Evolutionary conservation across 129 eudicot genomes (phyloP).

Genomic region (Centrapalus pauciflorus): DNA sequence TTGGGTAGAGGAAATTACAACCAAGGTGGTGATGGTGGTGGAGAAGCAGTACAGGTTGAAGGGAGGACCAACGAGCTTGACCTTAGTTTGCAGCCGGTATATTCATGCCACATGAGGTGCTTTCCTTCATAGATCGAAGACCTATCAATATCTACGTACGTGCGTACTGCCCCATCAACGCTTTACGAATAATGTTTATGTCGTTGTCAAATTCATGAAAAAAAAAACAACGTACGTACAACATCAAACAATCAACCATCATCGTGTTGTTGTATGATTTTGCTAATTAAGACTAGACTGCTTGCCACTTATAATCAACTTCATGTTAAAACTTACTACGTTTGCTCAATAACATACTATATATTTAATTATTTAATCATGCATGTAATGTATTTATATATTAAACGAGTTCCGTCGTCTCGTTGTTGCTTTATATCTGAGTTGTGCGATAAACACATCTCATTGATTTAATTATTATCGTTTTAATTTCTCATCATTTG

Average conservation of each 20-base stretch:
- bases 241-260: constrained; percentile 12
- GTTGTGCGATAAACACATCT: constrained; percentile 20
- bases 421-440: background rate
- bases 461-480: too few relatives aligned
- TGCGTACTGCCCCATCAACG: constrained; percentile 2
- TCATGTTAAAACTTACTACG: constrained; percentile 14
- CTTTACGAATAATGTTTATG: constrained; percentile 20
- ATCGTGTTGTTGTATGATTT: constrained; percentile 18
- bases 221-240: too few relatives aligned
- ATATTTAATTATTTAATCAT: too few relatives aligned
- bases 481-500: too few relatives aligned
- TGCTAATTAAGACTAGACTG: constrained; percentile 10
- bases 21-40: constrained; percentile 38
- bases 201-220: constrained; percentile 4
- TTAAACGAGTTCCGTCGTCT: constrained; percentile 13
- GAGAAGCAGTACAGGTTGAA: constrained; percentile 35
- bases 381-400: constrained; percentile 19
- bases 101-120: constrained; percentile 71
- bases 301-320: constrained; percentile 2
- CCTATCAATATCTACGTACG: too few relatives aligned
- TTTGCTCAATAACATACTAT: constrained; percentile 11
- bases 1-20: constrained; percentile 51
- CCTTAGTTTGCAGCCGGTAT: constrained; percentile 75
- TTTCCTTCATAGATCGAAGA: constrained; percentile 29
- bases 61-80: constrained; percentile 70